phyloP scores from a whole-genome alignment of 805 yeast species.

The Ogataea polymorpha region DNA sequence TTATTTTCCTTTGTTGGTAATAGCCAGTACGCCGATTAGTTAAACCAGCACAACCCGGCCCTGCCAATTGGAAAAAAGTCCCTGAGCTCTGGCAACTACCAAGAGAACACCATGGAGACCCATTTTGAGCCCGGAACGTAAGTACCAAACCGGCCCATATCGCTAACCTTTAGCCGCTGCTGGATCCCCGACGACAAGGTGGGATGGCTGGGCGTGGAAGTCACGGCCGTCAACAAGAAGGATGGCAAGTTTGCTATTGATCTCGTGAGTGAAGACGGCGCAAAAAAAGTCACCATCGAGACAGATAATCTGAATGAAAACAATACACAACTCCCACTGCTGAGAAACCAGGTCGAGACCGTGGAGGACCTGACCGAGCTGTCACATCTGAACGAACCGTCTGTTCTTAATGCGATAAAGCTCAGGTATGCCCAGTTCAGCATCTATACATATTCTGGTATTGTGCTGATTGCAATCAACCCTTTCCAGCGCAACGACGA shows the following conservation, averaged over 20 bases:
- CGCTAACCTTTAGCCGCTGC: constrained; percentile 49
- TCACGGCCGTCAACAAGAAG: constrained; percentile 41
- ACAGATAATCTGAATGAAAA: constrained; percentile 48
- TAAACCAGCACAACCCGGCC: not conserved
- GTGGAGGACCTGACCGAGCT: constrained; percentile 92
- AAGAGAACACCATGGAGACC: constrained; percentile 21
- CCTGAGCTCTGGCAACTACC: not conserved
- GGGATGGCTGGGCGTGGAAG: constrained; percentile 76
- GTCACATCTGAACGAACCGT: constrained; percentile 93
- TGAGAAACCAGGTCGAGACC: constrained; percentile 90
- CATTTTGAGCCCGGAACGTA: constrained; percentile 52
- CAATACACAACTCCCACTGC: constrained; percentile 63
- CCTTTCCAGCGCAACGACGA: constrained; percentile 94
- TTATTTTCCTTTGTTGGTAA: constrained; percentile 7
- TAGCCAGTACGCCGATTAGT: constrained; percentile 1
- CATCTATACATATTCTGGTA: constrained; percentile 95
- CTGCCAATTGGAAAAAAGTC: not conserved
- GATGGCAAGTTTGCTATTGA: constrained; percentile 47
- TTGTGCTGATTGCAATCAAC: constrained; percentile 92
- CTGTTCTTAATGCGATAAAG: constrained; percentile 90
- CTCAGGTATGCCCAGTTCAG: constrained; percentile 85
- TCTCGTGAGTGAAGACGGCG: constrained; percentile 50
- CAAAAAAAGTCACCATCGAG: constrained; percentile 45
- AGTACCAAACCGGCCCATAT: constrained; percentile 23
- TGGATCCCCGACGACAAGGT: constrained; percentile 74